These are phyloP conservation scores for Hsuehochloa calcarea DNA, from an alignment of 176 grass and related monocot species.

Conservation along the genomic window DNA sequence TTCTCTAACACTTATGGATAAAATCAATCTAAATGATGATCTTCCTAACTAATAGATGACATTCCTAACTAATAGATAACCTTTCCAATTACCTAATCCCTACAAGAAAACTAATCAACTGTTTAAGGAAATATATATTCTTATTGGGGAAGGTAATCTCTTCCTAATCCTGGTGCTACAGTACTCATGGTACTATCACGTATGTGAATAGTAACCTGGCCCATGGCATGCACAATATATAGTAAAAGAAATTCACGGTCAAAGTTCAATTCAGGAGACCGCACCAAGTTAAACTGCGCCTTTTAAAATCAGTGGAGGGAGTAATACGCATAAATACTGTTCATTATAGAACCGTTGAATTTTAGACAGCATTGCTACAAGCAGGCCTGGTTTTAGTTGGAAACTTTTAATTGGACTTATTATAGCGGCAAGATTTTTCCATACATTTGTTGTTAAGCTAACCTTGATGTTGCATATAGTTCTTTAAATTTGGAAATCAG, in stretches of 20 bases:
- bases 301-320: not conserved
- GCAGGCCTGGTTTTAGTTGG: not conserved
- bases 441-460: not conserved
- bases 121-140: no score
- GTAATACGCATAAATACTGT: not conserved
- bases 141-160: no score
- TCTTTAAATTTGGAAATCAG: conserved; percentile 27
- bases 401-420: not conserved
- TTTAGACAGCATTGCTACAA: conserved; percentile 8
- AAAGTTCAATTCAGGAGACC: not conserved
- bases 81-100: no score
- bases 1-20: no score
- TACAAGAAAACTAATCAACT: no score
- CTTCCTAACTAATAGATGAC: no score
- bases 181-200: no score
- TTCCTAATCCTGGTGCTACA: no score
- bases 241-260: not conserved
- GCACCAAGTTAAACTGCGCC: not conserved
- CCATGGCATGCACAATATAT: not conserved
- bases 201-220: no score
- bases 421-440: not conserved
- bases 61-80: no score
- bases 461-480: not conserved
- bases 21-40: no score
- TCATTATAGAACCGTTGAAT: conserved; percentile 1